Conservation (phyloP, 208 protist species). For the Acanthamoeba quina region DNA sequence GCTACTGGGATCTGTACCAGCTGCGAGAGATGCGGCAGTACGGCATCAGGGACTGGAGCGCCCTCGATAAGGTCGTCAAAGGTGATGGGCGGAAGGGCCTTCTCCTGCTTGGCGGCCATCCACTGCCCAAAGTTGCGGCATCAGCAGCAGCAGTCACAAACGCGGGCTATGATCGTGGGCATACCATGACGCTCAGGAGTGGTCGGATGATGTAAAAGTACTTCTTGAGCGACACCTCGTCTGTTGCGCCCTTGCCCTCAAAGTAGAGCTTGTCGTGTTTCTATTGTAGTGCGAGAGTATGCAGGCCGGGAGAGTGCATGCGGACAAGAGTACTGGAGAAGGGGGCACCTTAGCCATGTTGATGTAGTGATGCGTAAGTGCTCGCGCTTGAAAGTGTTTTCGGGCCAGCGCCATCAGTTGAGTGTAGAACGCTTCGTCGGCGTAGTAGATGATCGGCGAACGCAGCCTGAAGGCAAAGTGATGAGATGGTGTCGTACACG, state of each 20-base stretch:
- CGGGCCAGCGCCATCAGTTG: background rate
- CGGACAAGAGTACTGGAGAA: background rate
- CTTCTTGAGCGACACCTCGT: conserved; percentile 22
- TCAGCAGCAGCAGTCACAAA: background rate
- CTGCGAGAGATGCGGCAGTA: background rate
- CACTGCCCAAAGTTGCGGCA: conserved; percentile 25
- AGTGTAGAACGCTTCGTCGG: conserved; percentile 1
- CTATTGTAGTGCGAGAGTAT: background rate
- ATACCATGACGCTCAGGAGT: conserved; percentile 38
- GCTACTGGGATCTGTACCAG: background rate
- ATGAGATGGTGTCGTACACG: no score
- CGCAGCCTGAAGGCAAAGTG: background rate
- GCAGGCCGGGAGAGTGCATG: background rate
- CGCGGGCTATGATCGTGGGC: background rate
- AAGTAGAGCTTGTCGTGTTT: conserved; percentile 60
- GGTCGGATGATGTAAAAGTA: conserved; percentile 54
- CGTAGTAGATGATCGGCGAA: conserved; percentile 35
- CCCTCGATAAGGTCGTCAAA: background rate
- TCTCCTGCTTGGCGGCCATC: conserved; percentile 14
- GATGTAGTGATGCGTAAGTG: conserved; percentile 46
- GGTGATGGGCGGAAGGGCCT: background rate
- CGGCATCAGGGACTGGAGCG: background rate
- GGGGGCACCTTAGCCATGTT: conserved; percentile 61
- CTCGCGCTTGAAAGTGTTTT: conserved; percentile 11
- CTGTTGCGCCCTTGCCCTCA: background rate